Conservation (phyloP, 2,329 filamentous ascomycete species). For the Neonectria magnoliae region DNA sequence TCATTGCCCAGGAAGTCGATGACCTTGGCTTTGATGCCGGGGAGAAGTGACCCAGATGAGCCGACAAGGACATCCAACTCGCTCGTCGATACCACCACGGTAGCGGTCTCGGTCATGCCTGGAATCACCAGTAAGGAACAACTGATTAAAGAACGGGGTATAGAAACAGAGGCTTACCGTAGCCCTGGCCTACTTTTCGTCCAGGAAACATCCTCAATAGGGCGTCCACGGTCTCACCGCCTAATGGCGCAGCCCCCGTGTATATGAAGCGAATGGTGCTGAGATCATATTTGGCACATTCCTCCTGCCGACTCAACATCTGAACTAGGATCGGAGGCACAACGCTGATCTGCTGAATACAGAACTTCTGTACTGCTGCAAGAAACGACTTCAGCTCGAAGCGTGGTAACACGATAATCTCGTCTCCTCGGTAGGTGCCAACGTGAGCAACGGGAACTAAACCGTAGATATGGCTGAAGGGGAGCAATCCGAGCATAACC, state of each 20-base stretch:
- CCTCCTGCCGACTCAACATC: constrained; percentile 69
- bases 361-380: constrained; percentile 71
- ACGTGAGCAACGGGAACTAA: constrained; percentile 76
- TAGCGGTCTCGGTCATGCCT: constrained; percentile 78
- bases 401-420: constrained; percentile 76
- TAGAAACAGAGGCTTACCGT: background rate
- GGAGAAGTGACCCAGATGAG: constrained; percentile 72
- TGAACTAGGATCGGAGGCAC: constrained; percentile 82
- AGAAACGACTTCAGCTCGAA: constrained; percentile 76
- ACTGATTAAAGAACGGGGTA: background rate
- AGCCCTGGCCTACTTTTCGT: constrained; percentile 69
- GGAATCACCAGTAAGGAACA: background rate
- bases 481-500: constrained; percentile 72
- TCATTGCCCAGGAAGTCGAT: constrained; percentile 73
- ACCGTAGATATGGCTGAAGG: constrained; percentile 84
- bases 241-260: constrained; percentile 79
- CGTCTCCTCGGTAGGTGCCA: constrained; percentile 76
- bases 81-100: constrained; percentile 67
- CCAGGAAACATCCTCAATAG: constrained; percentile 68
- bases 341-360: constrained; percentile 73
- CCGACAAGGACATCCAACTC: constrained; percentile 71
- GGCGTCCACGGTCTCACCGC: constrained; percentile 71
- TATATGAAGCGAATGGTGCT: constrained; percentile 71
- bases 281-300: constrained; percentile 72
- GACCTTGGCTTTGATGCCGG: constrained; percentile 69